phyloP scores from a whole-genome alignment of 495 filamentous ascomycete species.

The Cudoniella acicularis region DNA sequence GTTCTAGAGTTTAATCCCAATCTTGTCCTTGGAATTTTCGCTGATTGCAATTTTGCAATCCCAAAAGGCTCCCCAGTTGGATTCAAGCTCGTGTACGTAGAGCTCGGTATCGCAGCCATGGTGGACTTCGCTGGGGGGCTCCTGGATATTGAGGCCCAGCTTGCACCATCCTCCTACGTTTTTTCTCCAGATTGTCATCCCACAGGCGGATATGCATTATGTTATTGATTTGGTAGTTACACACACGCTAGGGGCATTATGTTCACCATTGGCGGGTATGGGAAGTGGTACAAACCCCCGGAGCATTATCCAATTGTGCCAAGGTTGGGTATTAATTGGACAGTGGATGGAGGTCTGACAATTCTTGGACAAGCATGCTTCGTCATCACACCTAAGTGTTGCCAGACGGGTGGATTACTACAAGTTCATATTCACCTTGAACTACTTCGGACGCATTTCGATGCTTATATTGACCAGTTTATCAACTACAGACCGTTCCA shows the following conservation, averaged over 20 bases:
- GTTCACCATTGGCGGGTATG: conserved; percentile 51
- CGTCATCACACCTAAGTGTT: conserved; percentile 47
- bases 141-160: conserved; percentile 37
- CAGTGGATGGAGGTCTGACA: conserved; percentile 26
- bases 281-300: conserved; percentile 36
- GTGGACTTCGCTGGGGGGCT: conserved; percentile 34
- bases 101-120: conserved; percentile 35
- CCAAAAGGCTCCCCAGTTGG: conserved; percentile 20
- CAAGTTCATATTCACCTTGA: conserved; percentile 28
- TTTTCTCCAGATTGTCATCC: conserved; percentile 41
- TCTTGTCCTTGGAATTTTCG: conserved; percentile 37
- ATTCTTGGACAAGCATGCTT: conserved; percentile 46
- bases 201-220: conserved; percentile 46
- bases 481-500: conserved; percentile 49
- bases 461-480: conserved; percentile 43
- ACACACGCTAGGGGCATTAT: conserved; percentile 41
- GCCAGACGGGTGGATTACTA: conserved; percentile 45
- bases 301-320: conserved; percentile 25
- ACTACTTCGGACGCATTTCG: conserved; percentile 37
- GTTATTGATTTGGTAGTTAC: conserved; percentile 39
- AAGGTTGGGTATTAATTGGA: not conserved
- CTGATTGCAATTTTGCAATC: conserved; percentile 31
- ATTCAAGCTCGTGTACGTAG: conserved; percentile 32
- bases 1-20: conserved; percentile 27
- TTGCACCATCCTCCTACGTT: conserved; percentile 40